Evolutionary conservation across 2,329 filamentous ascomycete species (phyloP), one percentile per base, ranked within the genome.

Genomic region (Fusarium pseudoanthophilum): DNA sequence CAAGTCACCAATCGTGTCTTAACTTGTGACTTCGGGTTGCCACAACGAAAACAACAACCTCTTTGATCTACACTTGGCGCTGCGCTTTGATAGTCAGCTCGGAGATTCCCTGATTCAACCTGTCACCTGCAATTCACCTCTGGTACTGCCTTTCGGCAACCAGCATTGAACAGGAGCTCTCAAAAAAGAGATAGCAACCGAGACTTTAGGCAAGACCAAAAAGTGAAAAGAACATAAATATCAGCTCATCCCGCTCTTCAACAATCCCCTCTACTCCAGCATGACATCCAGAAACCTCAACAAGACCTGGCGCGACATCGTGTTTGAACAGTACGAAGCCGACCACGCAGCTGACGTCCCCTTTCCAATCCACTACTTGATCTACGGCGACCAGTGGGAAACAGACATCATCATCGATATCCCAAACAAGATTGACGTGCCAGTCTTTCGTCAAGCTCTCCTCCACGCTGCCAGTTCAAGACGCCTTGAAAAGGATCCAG

Each of bases 321-420:
- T 71, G 20, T 71, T 70, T 34, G 42, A 52, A 15, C 62, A 70
- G 34, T 73, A 73, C 40, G 59, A 48, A 37, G 46, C 26, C 21
- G 71, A 67, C 8, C 24, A 60, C 34, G 65, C 40, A 80, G 78
- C 61, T 77, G 78, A n/a, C 77, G 81, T 45, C 15, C 49, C 59
- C 1, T 72, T 73, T 4, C 65, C 66, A 4, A 32, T 64, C 49
- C 78, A 78, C 28, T 84, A 77, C 51, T 53, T 71, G 0, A 69
- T 70, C n/a, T 28, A 14, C 7, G 48, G 30, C 20, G 3, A 16
- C 0, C n/a, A 65, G 48, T 70, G 66, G 67, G 60, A 70, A 20
- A 55, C 5, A 20, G 60, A 65, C 4, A 60, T 65, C 9, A 3
- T 70, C 6, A 59, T 70, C 11, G 32, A 65, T 3, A 42, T 64